A percentile compares a stretch with the other conserved stretches of the same genome.
phyloP scores from a whole-genome alignment of 2,329 filamentous ascomycete species.

The Huntiella moniliformis region DNA sequence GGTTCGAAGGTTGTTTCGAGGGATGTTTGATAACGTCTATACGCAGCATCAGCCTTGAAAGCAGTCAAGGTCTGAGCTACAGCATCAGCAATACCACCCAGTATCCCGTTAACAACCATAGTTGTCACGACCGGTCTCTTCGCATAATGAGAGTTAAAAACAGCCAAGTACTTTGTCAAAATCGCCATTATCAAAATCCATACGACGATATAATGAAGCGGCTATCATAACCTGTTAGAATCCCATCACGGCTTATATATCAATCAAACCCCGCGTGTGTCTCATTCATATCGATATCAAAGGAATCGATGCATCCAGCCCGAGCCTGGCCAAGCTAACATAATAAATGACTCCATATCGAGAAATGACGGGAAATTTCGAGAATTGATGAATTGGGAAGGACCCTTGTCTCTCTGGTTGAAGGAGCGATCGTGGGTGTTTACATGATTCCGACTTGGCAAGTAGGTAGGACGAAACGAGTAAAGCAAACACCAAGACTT shows the following conservation, averaged over 20 bases:
- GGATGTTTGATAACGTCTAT: slow-evolving; percentile 41
- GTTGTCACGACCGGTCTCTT: slow-evolving; percentile 61
- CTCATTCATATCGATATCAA: not conserved
- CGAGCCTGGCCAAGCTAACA: not conserved
- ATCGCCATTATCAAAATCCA: slow-evolving; percentile 8
- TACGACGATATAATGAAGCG: slow-evolving; percentile 7
- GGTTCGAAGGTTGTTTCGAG: slow-evolving; percentile 41
- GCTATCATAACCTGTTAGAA: slow-evolving; percentile 24
- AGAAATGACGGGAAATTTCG: not conserved
- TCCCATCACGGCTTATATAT: slow-evolving; percentile 19
- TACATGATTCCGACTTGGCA: too few relatives aligned
- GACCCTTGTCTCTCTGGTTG: too few relatives aligned
- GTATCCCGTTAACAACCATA: slow-evolving; percentile 95
- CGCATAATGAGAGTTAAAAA: slow-evolving; percentile 6
- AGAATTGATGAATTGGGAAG: not conserved
- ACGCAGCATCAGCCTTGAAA: slow-evolving; percentile 45
- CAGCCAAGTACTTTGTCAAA: not conserved
- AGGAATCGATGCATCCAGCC: not conserved
- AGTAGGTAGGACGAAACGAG: too few relatives aligned
- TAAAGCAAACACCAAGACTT: too few relatives aligned
- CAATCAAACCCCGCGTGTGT: not conserved
- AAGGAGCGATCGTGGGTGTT: too few relatives aligned
- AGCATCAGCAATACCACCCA: slow-evolving; percentile 90
- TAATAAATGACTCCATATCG: not conserved
- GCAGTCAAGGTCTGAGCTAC: slow-evolving; percentile 85